Conservation (phyloP, 192 early-diverging fungal species). For the Coemansia sp. region DNA sequence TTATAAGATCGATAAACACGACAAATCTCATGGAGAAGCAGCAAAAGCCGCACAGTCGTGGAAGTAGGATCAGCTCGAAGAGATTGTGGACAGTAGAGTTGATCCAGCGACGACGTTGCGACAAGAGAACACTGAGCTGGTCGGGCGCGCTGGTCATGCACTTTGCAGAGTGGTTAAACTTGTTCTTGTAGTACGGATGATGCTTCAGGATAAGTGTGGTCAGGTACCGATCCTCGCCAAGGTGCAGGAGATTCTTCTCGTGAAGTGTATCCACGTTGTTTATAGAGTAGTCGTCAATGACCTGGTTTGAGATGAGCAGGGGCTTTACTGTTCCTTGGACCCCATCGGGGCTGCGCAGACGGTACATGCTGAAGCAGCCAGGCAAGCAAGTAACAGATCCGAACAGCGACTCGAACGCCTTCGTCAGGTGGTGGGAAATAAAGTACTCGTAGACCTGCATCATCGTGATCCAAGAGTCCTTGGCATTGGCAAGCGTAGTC, state of each 20-base stretch:
- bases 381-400: slow-evolving; percentile 97
- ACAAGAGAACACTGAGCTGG: slow-evolving; percentile 87
- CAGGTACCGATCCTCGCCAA: slow-evolving; percentile 98
- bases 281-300: slow-evolving; percentile 92
- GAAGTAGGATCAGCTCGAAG: slow-evolving; percentile 87
- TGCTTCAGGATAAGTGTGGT: slow-evolving; percentile 95
- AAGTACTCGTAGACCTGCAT: slow-evolving; percentile 99
- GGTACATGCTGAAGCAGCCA: slow-evolving; percentile 99
- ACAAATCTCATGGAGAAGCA: slow-evolving; percentile 98
- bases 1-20: slow-evolving; percentile 90
- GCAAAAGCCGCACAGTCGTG: slow-evolving; percentile 93
- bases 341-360: slow-evolving; percentile 79
- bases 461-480: slow-evolving; percentile 93
- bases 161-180: slow-evolving; percentile 88
- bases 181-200: slow-evolving; percentile 94
- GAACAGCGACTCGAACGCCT: slow-evolving; percentile 97
- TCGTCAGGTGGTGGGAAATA: slow-evolving; percentile 94
- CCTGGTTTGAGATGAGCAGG: slow-evolving; percentile 80
- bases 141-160: slow-evolving; percentile 95
- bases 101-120: slow-evolving; percentile 99
- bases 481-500: slow-evolving; percentile 89
- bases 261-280: slow-evolving; percentile 96
- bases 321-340: slow-evolving; percentile 70
- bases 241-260: slow-evolving; percentile 96
- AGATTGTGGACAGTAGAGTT: slow-evolving; percentile 99